These are phyloP conservation scores for Medicago arabica DNA, from an alignment of 306 rosid species.

Conservation along the genomic window DNA sequence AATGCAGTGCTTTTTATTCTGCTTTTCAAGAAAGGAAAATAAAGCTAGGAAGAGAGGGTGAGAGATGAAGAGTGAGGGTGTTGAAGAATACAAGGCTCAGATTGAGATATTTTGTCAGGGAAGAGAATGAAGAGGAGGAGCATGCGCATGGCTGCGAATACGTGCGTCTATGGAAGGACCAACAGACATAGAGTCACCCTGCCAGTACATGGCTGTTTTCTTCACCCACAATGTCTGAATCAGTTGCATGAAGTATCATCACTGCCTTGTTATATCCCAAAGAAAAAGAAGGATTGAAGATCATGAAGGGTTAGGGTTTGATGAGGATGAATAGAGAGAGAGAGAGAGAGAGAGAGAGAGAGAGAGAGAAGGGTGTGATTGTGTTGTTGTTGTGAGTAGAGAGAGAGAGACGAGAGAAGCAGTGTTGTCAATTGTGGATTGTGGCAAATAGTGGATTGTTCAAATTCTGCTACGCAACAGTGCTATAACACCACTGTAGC, in stretches of 20 bases:
- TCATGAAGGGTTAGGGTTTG: background rate
- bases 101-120: constrained; percentile 5
- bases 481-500: no score
- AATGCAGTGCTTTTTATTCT: background rate
- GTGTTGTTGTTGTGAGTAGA: no score
- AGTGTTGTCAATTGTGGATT: no score
- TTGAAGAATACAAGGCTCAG: constrained; percentile 18
- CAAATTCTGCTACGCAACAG: no score
- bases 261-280: constrained; percentile 11
- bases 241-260: constrained; percentile 12
- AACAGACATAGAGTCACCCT: background rate
- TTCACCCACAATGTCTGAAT: background rate
- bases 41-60: background rate
- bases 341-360: background rate
- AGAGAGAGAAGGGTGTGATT: no score
- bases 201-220: background rate
- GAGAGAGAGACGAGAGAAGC: no score
- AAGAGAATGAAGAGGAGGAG: constrained; percentile 15
- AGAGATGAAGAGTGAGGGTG: background rate
- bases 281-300: constrained; percentile 18
- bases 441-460: no score
- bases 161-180: background rate
- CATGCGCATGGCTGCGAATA: background rate
- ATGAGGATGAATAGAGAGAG: background rate
- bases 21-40: background rate